Percentiles rank a stretch among this genome's conserved stretches.
These are phyloP conservation scores for Cladosporium halotolerans DNA, from an alignment of 2,329 filamentous ascomycete genomes.

Conservation along the genomic window DNA sequence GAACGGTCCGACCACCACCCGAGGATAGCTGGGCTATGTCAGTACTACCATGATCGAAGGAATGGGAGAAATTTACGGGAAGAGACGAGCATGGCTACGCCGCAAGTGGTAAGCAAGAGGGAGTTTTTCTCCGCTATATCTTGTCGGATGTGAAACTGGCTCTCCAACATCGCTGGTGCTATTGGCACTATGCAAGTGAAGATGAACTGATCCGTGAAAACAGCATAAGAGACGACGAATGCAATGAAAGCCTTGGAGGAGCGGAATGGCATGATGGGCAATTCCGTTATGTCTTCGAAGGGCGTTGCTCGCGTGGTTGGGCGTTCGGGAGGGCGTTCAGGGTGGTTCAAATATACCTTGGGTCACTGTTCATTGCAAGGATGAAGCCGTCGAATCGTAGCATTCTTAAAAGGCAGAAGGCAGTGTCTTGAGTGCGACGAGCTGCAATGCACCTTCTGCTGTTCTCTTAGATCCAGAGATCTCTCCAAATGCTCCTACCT, in stretches of 20 bases:
- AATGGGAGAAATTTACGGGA: slow-evolving; percentile 25
- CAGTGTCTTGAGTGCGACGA: no score
- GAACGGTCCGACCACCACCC: slow-evolving; percentile 56
- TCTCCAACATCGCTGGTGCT: slow-evolving; percentile 15
- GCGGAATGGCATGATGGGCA: slow-evolving; percentile 8
- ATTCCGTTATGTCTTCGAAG: not conserved
- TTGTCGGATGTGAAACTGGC: slow-evolving; percentile 11
- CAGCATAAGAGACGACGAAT: slow-evolving; percentile 19
- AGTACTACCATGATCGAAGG: not conserved
- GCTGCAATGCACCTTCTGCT: no score
- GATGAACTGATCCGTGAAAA: slow-evolving; percentile 23
- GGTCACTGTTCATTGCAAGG: no score
- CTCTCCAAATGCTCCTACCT: no score
- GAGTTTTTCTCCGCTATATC: slow-evolving; percentile 61
- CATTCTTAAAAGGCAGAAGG: no score
- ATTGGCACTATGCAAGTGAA: slow-evolving; percentile 20
- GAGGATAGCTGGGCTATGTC: not conserved
- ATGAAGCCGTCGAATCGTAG: no score
- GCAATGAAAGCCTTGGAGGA: slow-evolving; percentile 20
- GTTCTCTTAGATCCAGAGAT: no score
- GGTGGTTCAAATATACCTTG: no score
- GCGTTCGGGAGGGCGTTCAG: not conserved
- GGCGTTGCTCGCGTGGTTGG: not conserved
- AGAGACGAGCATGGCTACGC: slow-evolving; percentile 54
- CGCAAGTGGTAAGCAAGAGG: slow-evolving; percentile 63